Conservation (phyloP, 2,329 filamentous ascomycete genomes). For the Sporothrix mexicana region DNA sequence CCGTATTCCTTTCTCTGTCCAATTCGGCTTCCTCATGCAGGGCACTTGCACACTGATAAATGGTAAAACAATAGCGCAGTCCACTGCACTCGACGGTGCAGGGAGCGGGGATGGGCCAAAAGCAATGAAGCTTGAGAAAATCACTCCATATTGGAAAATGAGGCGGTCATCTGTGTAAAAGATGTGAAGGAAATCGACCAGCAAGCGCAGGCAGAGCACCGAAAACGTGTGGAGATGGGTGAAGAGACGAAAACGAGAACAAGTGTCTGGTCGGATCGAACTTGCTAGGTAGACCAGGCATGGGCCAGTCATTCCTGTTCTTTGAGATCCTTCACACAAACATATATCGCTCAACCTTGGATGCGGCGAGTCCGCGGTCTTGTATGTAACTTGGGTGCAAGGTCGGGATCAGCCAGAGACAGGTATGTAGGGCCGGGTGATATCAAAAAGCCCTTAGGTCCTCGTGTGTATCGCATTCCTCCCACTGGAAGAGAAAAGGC, state of each 20-base stretch:
- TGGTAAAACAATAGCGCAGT: slow-evolving; percentile 12
- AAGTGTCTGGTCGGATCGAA: background rate
- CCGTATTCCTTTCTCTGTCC: background rate
- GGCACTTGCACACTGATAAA: background rate
- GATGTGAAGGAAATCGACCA: background rate
- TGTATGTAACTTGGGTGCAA: background rate
- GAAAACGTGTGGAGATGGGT: slow-evolving; percentile 12
- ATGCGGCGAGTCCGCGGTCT: slow-evolving; percentile 8
- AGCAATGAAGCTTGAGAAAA: background rate
- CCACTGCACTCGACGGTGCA: background rate
- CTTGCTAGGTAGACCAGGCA: background rate
- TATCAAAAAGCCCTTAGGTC: background rate
- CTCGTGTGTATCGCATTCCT: background rate
- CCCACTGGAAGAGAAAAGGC: background rate
- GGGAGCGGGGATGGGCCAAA: background rate
- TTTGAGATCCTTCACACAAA: background rate
- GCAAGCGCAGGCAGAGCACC: background rate
- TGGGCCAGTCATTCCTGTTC: background rate
- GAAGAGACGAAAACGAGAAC: background rate
- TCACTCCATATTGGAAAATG: slow-evolving; percentile 3
- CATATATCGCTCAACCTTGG: background rate
- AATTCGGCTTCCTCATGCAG: slow-evolving; percentile 5
- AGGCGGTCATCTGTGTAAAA: background rate
- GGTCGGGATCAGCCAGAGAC: background rate
- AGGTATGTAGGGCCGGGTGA: background rate